Conservation (phyloP, 768 basidiomycete species). For the Paxillus ammoniavirescens region DNA sequence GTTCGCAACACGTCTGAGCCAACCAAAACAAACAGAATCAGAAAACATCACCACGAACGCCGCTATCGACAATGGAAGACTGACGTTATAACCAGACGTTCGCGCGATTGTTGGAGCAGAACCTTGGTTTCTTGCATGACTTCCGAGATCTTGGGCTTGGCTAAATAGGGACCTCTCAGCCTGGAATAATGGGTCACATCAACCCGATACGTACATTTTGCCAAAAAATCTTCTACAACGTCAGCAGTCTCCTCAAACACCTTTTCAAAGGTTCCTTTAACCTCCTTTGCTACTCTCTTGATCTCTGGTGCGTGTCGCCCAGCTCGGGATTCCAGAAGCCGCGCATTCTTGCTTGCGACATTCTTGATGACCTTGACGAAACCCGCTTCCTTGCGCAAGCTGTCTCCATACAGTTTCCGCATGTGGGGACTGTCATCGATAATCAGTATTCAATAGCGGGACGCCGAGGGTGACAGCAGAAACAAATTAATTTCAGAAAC, state of each 20-base stretch:
- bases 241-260: conserved; percentile 94
- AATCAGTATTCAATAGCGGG: conserved; percentile 2
- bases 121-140: conserved; percentile 93
- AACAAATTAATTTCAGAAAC: background rate
- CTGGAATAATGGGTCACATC: background rate
- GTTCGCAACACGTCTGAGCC: conserved; percentile 68
- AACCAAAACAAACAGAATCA: background rate
- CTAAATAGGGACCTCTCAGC: conserved; percentile 38
- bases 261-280: conserved; percentile 93
- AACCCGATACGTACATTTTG: conserved; percentile 62
- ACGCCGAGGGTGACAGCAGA: background rate
- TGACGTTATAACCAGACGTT: conserved; percentile 89
- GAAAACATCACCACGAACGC: background rate
- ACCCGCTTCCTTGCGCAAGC: conserved; percentile 92
- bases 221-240: conserved; percentile 90
- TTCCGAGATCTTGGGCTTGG: conserved; percentile 83
- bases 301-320: conserved; percentile 84
- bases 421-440: conserved; percentile 81
- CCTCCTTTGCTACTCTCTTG: conserved; percentile 81
- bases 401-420: conserved; percentile 92
- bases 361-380: conserved; percentile 98
- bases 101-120: conserved; percentile 85
- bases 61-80: conserved; percentile 26
- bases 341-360: conserved; percentile 82
- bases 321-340: conserved; percentile 70